Base-by-base conservation (phyloP, 345 rosid species). In the Iberis pinnata region DNA sequence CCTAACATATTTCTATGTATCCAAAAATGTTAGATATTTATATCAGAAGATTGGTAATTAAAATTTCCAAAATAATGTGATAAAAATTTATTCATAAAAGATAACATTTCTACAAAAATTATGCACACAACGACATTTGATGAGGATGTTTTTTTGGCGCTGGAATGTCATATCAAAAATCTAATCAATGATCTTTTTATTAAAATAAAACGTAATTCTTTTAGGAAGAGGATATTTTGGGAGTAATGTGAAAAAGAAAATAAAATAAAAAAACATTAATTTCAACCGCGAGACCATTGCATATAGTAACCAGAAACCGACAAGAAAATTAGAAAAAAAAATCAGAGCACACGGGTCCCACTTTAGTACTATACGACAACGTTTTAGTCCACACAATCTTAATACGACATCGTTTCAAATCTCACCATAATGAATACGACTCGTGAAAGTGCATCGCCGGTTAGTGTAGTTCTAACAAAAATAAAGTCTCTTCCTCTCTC, bases 371-470 rank as follows among this genome's bases (percentile, higher is more conserved):
- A 51, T 8, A 58, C 70, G 60, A 24, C 58, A 8, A 0, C 62
- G 57, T 53, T 36, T 53, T 2, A 6, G 0, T 11, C 1, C 12
- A 18, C 14, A 37, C 24, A 9, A 2, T 4, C 27, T 3, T 1
- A 26, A 54, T 63, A 54, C 61, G 68, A 55, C 56, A 6, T 5
- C 69, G 58, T 51, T 31, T 27, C 54, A 51, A n/a, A n/a, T n/a
- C n/a, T n/a, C n/a, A n/a, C n/a, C 49, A 31, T 25, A 16, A 25
- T 29, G 54, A 65, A 50, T 65, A 65, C 64, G 53, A 43, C 58
- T 33, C 52, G 40, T 25, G 64, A 50, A 51, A 65, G 53, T 65
- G 58, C 64, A 49, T 65, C 70, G 58, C 70, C 70, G 59, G 70
- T 65, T 49, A 24, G 6, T 31, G 6, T 20, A 32, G 2, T 32